Conservation (phyloP, 2,329 filamentous ascomycete species). For the Trichoderma pleuroti region DNA sequence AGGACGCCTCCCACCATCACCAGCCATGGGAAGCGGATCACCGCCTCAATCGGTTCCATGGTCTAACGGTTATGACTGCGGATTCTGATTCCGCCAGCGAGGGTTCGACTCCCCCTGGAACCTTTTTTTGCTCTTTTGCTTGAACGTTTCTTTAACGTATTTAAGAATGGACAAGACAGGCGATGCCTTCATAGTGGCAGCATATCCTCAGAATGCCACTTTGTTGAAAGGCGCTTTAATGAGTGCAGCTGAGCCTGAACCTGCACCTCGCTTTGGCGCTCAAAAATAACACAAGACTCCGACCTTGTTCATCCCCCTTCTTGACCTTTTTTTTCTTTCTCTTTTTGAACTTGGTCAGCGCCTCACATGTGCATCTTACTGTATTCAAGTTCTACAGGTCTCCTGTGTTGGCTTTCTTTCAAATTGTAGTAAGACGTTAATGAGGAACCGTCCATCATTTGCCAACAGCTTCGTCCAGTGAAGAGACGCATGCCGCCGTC, state of each 20-base stretch:
- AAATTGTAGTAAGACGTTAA: background rate
- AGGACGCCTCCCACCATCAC: background rate
- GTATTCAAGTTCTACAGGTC: background rate
- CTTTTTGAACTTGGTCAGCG: background rate
- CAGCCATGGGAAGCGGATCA: constrained; percentile 16
- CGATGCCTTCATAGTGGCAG: background rate
- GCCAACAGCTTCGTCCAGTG: background rate
- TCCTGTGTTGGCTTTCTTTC: background rate
- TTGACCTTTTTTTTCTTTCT: background rate
- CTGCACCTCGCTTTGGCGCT: background rate
- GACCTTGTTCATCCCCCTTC: background rate
- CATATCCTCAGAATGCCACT: background rate
- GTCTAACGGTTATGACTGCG: constrained; percentile 22
- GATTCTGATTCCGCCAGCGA: constrained; percentile 23
- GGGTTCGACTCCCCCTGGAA: constrained; percentile 21
- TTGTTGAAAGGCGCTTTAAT: background rate
- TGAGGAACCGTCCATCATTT: background rate
- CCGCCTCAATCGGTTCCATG: constrained; percentile 17
- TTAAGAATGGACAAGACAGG: background rate
- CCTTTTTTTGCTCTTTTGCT: background rate
- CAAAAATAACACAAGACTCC: background rate
- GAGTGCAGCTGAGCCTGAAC: background rate
- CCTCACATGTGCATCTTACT: background rate
- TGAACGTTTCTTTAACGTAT: background rate
- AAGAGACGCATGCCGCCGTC: background rate